phyloP scores from a whole-genome alignment of 345 rosid genomes.

The Clausena lansium region DNA sequence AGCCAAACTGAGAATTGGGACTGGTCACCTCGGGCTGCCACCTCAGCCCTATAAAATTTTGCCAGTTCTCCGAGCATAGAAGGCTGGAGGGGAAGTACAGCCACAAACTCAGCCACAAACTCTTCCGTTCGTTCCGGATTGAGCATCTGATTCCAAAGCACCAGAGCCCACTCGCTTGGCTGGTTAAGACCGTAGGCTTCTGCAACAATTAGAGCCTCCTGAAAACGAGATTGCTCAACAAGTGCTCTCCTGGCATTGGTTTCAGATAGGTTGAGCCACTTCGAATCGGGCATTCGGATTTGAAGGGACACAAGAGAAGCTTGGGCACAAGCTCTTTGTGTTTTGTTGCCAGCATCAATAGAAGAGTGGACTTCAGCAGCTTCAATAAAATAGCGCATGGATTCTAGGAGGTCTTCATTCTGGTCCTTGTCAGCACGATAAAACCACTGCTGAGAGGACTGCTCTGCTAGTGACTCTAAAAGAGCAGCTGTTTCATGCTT shows the following conservation, averaged over 20 bases:
- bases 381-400: conserved; percentile 91
- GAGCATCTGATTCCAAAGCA: conserved; percentile 95
- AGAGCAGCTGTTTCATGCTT: conserved; percentile 92
- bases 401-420: conserved; percentile 88
- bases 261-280: conserved; percentile 80
- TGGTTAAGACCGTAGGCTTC: conserved; percentile 96
- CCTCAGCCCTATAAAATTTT: conserved; percentile 79
- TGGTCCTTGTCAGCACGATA: conserved; percentile 73
- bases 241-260: conserved; percentile 86
- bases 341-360: conserved; percentile 93
- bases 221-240: conserved; percentile 92
- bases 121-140: conserved; percentile 85
- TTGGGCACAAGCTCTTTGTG: conserved; percentile 77
- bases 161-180: conserved; percentile 91
- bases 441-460: conserved; percentile 79
- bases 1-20: conserved; percentile 96
- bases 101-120: conserved; percentile 91
- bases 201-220: conserved; percentile 92
- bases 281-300: conserved; percentile 92
- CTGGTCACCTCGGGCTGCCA: conserved; percentile 94
- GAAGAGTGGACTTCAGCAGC: conserved; percentile 95
- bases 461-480: conserved; percentile 78
- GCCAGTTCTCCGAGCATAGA: conserved; percentile 84
- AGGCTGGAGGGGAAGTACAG: conserved; percentile 89
- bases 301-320: conserved; percentile 97